Evolutionary conservation across 257 asterid species (phyloP).

Genomic region (Nicotiana obtusifolia): DNA sequence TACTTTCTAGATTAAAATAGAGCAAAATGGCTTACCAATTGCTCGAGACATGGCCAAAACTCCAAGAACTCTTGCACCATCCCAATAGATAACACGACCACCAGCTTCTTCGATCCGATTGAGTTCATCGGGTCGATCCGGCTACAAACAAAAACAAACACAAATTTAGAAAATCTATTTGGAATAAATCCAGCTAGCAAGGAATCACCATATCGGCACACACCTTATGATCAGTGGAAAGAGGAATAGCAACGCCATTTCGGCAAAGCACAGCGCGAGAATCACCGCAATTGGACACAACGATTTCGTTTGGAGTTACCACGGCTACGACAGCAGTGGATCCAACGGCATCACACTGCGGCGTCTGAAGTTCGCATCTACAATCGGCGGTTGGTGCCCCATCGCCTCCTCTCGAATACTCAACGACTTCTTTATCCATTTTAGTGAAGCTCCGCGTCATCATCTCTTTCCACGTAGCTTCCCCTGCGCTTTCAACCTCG

Average conservation of each 20-base stretch:
- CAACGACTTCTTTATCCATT: slow-evolving; percentile 74
- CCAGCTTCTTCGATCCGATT: slow-evolving; percentile 82
- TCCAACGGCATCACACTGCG: slow-evolving; percentile 95
- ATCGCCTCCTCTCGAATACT: slow-evolving; percentile 24
- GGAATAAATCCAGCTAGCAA: no score
- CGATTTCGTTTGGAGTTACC: slow-evolving; percentile 62
- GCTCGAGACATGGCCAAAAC: slow-evolving; percentile 91
- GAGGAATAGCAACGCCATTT: slow-evolving; percentile 75
- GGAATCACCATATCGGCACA: neutral
- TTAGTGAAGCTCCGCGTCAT: slow-evolving; percentile 56
- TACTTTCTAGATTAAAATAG: no score
- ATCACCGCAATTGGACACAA: slow-evolving; percentile 90
- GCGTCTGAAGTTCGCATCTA: slow-evolving; percentile 82
- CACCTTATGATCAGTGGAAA: slow-evolving; percentile 90
- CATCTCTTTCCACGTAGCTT: slow-evolving; percentile 50
- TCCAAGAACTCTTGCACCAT: slow-evolving; percentile 82
- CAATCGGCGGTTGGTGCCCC: slow-evolving; percentile 36
- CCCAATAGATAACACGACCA: slow-evolving; percentile 95
- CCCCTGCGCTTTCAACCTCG: slow-evolving; percentile 32
- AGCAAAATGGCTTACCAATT: slow-evolving; percentile 33
- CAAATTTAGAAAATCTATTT: neutral
- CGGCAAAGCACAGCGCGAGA: slow-evolving; percentile 96
- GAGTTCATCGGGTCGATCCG: slow-evolving; percentile 87
- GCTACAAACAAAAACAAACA: slow-evolving; percentile 28
- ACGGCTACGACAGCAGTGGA: slow-evolving; percentile 95